Evolutionary conservation across 768 basidiomycete genomes (phyloP), one percentile per base, ranked within the genome.

Genomic region (Lyophyllum atratum): DNA sequence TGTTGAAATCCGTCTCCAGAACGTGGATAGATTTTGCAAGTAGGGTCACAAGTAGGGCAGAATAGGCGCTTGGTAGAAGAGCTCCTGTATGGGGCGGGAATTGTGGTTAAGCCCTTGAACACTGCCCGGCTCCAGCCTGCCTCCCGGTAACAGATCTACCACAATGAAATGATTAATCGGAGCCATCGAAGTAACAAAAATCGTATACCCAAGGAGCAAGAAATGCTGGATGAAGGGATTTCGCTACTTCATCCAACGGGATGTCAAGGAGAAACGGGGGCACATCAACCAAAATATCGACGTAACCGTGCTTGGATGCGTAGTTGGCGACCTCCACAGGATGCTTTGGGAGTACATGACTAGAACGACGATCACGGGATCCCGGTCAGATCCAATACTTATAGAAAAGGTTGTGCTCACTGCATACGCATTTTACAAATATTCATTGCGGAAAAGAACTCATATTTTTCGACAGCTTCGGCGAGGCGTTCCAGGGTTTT

Each of bases 391-490:
- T n/a, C n/a, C n/a, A n/a, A n/a, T n/a, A n/a, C n/a, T n/a, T n/a
- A n/a, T n/a, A n/a, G n/a, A n/a, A n/a, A n/a, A n/a, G n/a, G n/a
- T n/a, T n/a, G n/a, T 14, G 37, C 56, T 47, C 46, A 52, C 57
- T 49, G 40, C 57, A 58, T 58, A 1, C 47, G 47, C 7, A 49
- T n/a, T 17, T 49, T 26, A 37, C 52, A 61, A 5, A 58, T 40
- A 33, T 26, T 47, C 1, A 61, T 49, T 2, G 59, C 55, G 4
- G 46, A 45, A 21, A 56, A 60, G 2, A 56, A 45, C 42, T 60
- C 26, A 42, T 60, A 60, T 37, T 60, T 60, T 33, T 60, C 55
- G 19, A 55, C 59, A 9, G 58, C 54, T 39, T 59, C 58, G 1
- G 58, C 33, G 2, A 55, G 34, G 5, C 4, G 4, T 1, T 26